phyloP scores from a whole-genome alignment of 352 stramenopile species.

The Pythium folliculosum region DNA sequence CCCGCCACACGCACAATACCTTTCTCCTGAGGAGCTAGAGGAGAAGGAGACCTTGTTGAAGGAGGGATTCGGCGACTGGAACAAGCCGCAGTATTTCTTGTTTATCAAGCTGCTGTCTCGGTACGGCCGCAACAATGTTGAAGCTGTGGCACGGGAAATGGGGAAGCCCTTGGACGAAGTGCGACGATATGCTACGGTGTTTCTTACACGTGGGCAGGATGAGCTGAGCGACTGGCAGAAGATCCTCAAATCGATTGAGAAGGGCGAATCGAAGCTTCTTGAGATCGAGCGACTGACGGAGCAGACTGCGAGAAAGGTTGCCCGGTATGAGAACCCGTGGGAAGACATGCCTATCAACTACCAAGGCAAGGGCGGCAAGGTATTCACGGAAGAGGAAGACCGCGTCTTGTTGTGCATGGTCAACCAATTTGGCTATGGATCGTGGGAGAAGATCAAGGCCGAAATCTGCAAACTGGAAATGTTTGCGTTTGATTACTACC shows the following conservation, averaged over 20 bases:
- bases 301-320: slow-evolving; percentile 73
- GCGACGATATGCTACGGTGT: slow-evolving; percentile 62
- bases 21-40: slow-evolving; percentile 81
- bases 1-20: slow-evolving; percentile 69
- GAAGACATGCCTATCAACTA: slow-evolving; percentile 90
- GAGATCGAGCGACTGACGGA: slow-evolving; percentile 85
- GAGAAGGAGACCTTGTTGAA: slow-evolving; percentile 93
- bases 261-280: slow-evolving; percentile 85
- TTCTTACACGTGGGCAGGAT: slow-evolving; percentile 66
- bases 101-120: slow-evolving; percentile 85
- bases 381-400: slow-evolving; percentile 98
- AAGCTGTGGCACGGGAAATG: slow-evolving; percentile 83
- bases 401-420: slow-evolving; percentile 97
- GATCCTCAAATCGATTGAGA: slow-evolving; percentile 88
- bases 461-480: slow-evolving; percentile 91
- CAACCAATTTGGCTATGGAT: slow-evolving; percentile 96
- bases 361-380: slow-evolving; percentile 89
- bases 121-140: slow-evolving; percentile 74
- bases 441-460: slow-evolving; percentile 96
- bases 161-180: slow-evolving; percentile 81
- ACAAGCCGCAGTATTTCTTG: slow-evolving; percentile 87
- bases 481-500: slow-evolving; percentile 99
- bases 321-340: slow-evolving; percentile 80
- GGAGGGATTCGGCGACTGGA: slow-evolving; percentile 87
- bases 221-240: slow-evolving; percentile 82